phyloP scores from a whole-genome alignment of 441 rosid species.

The Populus hybrid region DNA sequence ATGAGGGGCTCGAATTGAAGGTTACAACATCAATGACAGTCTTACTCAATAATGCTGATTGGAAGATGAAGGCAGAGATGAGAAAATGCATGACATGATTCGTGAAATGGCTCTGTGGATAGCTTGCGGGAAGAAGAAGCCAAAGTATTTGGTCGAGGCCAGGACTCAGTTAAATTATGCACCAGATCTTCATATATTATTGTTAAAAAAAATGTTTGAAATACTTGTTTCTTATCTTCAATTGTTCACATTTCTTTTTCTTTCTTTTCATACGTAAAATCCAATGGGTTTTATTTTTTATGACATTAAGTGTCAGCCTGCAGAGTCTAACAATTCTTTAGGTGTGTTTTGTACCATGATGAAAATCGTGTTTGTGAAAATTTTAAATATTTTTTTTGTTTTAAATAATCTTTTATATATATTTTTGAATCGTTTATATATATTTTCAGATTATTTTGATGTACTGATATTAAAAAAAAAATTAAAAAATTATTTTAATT shows the following conservation, averaged over 20 bases:
- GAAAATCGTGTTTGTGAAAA: too few species aligned
- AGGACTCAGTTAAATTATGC: slow-evolving; percentile 10
- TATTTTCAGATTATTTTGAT: too few species aligned
- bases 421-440: too few species aligned
- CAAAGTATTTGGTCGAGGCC: slow-evolving; percentile 18
- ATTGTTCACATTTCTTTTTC: background rate
- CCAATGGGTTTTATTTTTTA: too few species aligned
- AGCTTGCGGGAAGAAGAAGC: slow-evolving; percentile 16
- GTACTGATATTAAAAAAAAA: too few species aligned
- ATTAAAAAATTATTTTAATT: too few species aligned
- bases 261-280: too few species aligned
- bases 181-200: slow-evolving; percentile 8
- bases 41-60: slow-evolving; percentile 27
- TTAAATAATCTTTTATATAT: too few species aligned
- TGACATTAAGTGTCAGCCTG: too few species aligned
- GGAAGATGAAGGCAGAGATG: background rate
- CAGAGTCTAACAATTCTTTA: too few species aligned
- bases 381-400: too few species aligned
- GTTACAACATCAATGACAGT: slow-evolving; percentile 20
- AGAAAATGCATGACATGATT: slow-evolving; percentile 41
- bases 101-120: slow-evolving; percentile 45
- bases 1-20: slow-evolving; percentile 3
- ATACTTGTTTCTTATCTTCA: slow-evolving; percentile 25
- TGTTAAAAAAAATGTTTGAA: slow-evolving; percentile 8
- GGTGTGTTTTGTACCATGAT: too few species aligned